phyloP scores from a whole-genome alignment of 352 stramenopile genomes.

The Phytophthora rubi region DNA sequence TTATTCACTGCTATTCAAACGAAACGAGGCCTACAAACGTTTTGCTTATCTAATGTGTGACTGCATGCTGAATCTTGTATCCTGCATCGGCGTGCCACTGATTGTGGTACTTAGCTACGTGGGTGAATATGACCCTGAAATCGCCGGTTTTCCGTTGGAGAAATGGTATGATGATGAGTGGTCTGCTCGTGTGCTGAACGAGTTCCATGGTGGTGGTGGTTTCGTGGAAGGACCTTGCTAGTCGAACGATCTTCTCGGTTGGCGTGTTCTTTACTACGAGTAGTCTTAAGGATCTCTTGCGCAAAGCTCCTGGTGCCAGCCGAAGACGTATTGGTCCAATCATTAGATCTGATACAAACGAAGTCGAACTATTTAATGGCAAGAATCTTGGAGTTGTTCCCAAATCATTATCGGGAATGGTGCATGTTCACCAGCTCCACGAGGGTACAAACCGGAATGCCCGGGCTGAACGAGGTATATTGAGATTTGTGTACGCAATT shows the following conservation, averaged over 20 bases:
- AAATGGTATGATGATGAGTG: slow-evolving; percentile 38
- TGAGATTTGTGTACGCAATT: slow-evolving; percentile 12
- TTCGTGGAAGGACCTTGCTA: slow-evolving; percentile 34
- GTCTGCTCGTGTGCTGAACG: slow-evolving; percentile 30
- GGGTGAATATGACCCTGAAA: slow-evolving; percentile 15
- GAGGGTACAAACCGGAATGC: background rate
- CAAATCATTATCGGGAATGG: background rate
- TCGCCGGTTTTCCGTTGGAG: slow-evolving; percentile 21
- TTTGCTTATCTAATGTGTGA: slow-evolving; percentile 28
- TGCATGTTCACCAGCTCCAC: background rate
- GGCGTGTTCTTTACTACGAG: slow-evolving; percentile 25
- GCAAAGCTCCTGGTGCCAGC: background rate
- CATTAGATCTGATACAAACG: slow-evolving; percentile 1
- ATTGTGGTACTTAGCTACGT: slow-evolving; percentile 30
- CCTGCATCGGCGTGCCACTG: slow-evolving; percentile 27
- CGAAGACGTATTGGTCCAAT: slow-evolving; percentile 13
- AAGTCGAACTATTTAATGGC: background rate
- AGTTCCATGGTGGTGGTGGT: slow-evolving; percentile 39
- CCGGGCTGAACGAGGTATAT: background rate
- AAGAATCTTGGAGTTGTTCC: background rate
- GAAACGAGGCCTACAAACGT: slow-evolving; percentile 21
- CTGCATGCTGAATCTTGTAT: slow-evolving; percentile 28
- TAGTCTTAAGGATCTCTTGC: slow-evolving; percentile 34
- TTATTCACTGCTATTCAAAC: slow-evolving; percentile 23
- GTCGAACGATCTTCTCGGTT: slow-evolving; percentile 30